Percentiles rank a stretch among this genome's conserved stretches.
Evolutionary conservation across 2,329 filamentous ascomycete genomes (phyloP).

Genomic region (Aspergillus niger): DNA sequence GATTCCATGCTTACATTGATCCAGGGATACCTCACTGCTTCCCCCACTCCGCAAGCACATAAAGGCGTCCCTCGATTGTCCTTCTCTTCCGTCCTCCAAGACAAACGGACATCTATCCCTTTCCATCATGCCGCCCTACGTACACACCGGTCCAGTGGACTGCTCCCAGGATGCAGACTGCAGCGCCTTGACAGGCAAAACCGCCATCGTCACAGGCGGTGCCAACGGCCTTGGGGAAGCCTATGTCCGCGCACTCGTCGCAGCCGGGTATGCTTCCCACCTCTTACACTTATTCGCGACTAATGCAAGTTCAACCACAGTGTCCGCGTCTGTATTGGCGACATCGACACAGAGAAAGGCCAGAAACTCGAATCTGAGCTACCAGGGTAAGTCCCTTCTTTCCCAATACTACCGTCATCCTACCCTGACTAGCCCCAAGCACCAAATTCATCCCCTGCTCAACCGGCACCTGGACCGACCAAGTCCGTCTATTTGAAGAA

Average conservation of each 20-base stretch:
- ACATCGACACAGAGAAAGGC: slow-evolving; percentile 23
- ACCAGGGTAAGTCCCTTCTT: slow-evolving; percentile 7
- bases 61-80: too few species aligned
- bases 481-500: slow-evolving; percentile 31
- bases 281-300: not conserved
- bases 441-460: slow-evolving; percentile 35
- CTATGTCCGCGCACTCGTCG: slow-evolving; percentile 7
- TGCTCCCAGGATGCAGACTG: not conserved
- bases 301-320: not conserved
- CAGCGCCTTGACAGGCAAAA: slow-evolving; percentile 30
- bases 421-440: slow-evolving; percentile 1
- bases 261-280: not conserved
- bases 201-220: slow-evolving; percentile 32
- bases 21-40: too few species aligned
- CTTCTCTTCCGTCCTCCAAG: too few species aligned
- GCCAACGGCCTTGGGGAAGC: slow-evolving; percentile 11
- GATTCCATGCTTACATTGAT: too few species aligned
- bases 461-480: slow-evolving; percentile 34
- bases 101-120: too few species aligned
- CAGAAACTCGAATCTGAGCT: slow-evolving; percentile 26
- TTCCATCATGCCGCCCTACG: not conserved
- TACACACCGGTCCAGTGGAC: slow-evolving; percentile 3
- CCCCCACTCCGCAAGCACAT: too few species aligned
- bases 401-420: not conserved
- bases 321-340: slow-evolving; percentile 22